Percentiles rank a stretch among this genome's conserved stretches.
These are phyloP conservation scores for Salicornia ramosissima DNA, from an alignment of 148 eudicot species.

Conservation along the genomic window DNA sequence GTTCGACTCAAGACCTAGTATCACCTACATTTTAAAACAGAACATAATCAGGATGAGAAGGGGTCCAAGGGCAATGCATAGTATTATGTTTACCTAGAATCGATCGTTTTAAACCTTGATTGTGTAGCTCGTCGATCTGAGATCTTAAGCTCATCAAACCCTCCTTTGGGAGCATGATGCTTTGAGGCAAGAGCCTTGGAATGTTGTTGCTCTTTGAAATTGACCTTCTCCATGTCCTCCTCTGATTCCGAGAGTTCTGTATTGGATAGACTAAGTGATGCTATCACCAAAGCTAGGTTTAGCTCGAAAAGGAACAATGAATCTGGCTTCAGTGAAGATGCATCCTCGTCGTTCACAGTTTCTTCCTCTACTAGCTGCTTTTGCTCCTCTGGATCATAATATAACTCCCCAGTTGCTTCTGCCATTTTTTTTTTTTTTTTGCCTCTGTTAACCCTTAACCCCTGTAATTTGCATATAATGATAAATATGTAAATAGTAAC, in stretches of 20 bases:
- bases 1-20: too few relatives aligned
- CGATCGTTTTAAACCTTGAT: conserved; percentile 25
- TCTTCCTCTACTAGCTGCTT: conserved; percentile 12
- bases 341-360: not conserved
- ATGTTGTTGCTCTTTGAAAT: conserved; percentile 17
- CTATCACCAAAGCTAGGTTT: conserved; percentile 35
- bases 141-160: conserved; percentile 21
- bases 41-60: too few relatives aligned
- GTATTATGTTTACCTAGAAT: conserved; percentile 33
- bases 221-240: conserved; percentile 29
- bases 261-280: conserved; percentile 31
- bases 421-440: conserved; percentile 9
- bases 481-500: not conserved
- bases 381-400: not conserved
- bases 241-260: conserved; percentile 30
- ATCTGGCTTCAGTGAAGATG: conserved; percentile 9
- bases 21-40: too few relatives aligned
- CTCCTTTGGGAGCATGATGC: conserved; percentile 18
- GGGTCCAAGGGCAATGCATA: too few relatives aligned
- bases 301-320: conserved; percentile 28
- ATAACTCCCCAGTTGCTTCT: conserved; percentile 5
- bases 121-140: conserved; percentile 20
- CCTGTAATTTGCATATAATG: conserved; percentile 7
- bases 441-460: not conserved
- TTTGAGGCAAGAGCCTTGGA: conserved; percentile 25